phyloP scores from a whole-genome alignment of 1,284 basidiomycete genomes.

The Inonotus hispidus region DNA sequence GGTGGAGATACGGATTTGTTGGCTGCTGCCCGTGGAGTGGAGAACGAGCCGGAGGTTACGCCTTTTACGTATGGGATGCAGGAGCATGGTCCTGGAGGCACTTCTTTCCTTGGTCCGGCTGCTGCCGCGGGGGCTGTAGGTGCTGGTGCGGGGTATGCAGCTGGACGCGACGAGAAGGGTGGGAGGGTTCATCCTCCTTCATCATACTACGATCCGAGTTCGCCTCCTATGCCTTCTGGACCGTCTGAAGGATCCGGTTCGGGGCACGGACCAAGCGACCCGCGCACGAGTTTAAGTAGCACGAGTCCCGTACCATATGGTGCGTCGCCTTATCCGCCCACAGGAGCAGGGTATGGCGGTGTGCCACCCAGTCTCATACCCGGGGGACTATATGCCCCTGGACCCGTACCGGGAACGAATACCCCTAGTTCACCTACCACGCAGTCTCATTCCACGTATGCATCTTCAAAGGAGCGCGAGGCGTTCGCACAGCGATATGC shows the following conservation, averaged over 20 bases:
- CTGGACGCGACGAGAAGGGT: slow-evolving; percentile 7
- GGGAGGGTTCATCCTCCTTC: background rate
- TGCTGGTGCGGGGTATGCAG: slow-evolving; percentile 10
- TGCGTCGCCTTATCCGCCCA: slow-evolving; percentile 10
- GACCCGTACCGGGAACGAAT: background rate
- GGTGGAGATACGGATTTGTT: slow-evolving; percentile 8
- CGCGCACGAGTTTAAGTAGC: slow-evolving; percentile 6
- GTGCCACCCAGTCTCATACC: background rate
- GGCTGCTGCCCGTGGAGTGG: slow-evolving; percentile 1
- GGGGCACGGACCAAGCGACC: background rate
- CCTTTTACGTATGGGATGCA: slow-evolving; percentile 14
- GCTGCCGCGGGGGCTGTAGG: slow-evolving; percentile 5
- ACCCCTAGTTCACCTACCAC: slow-evolving; percentile 3
- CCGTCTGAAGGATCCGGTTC: slow-evolving; percentile 4
- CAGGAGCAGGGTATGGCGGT: background rate
- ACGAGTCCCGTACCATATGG: slow-evolving; percentile 10
- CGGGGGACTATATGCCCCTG: background rate
- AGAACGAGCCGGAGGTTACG: slow-evolving; percentile 14
- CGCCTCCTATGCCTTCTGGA: slow-evolving; percentile 5
- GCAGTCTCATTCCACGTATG: slow-evolving; percentile 1
- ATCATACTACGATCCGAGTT: slow-evolving; percentile 13
- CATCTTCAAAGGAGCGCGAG: slow-evolving; percentile 17
- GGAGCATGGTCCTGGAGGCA: background rate
- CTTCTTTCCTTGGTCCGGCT: slow-evolving; percentile 9
- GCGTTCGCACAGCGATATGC: slow-evolving; percentile 15